These are phyloP conservation scores for Sclerotinia glacialis DNA, from an alignment of 2,329 filamentous ascomycete species.

Conservation along the genomic window DNA sequence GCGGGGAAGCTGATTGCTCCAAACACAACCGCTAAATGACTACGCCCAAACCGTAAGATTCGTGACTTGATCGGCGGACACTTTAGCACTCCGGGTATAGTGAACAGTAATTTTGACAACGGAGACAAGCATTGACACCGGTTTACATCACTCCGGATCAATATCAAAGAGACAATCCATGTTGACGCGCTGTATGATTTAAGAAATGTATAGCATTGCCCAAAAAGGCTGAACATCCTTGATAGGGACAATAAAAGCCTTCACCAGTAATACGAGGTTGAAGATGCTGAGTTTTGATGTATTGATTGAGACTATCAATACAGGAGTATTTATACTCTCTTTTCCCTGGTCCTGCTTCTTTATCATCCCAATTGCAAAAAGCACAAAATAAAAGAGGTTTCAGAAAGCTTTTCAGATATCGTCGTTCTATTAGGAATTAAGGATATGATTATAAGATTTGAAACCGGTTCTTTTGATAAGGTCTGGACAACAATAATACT, in stretches of 20 bases:
- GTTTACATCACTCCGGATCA: not conserved
- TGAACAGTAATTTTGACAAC: not conserved
- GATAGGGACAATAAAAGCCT: conserved; percentile 19
- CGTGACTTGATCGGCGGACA: too few species aligned
- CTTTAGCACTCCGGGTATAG: not conserved
- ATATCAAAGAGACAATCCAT: conserved; percentile 20
- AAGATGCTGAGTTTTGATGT: conserved; percentile 19
- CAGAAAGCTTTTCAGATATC: not conserved
- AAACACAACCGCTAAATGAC: not conserved
- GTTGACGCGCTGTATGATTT: conserved; percentile 10
- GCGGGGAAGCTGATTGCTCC: not conserved
- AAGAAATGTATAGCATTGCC: conserved; percentile 20
- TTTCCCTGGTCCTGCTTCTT: not conserved
- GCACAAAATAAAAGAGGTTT: not conserved
- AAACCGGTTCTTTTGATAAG: not conserved
- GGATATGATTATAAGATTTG: not conserved
- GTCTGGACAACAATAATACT: too few species aligned
- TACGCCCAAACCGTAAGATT: not conserved
- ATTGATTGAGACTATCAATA: not conserved
- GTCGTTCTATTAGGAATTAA: not conserved
- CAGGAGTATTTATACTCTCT: not conserved
- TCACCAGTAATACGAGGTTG: not conserved
- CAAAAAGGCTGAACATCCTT: conserved; percentile 23
- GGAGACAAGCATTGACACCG: not conserved
- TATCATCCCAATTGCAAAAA: not conserved